These are phyloP conservation scores for Fusarium heterosporum DNA, from an alignment of 2,329 filamentous ascomycete species.

Conservation along the genomic window DNA sequence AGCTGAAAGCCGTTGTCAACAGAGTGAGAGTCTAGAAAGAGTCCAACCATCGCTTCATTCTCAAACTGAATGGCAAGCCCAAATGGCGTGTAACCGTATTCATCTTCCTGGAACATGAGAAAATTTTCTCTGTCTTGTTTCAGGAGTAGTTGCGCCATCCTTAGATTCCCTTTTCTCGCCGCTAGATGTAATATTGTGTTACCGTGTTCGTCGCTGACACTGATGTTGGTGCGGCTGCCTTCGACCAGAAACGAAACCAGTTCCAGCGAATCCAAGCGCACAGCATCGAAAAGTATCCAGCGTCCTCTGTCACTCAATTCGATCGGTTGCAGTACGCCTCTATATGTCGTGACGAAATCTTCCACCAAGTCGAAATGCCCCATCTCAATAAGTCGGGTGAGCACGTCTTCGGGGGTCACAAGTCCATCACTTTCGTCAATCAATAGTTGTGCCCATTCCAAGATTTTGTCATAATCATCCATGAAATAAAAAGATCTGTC, in stretches of 20 bases:
- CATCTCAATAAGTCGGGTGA: no score
- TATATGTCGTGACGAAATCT: background rate
- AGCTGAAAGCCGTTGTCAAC: background rate
- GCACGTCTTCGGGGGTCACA: background rate
- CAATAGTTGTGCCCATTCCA: background rate
- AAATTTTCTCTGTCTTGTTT: background rate
- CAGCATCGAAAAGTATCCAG: background rate
- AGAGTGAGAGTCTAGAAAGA: background rate
- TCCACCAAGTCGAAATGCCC: no score
- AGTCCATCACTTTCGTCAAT: background rate
- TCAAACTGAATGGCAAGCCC: accelerated
- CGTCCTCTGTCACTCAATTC: background rate
- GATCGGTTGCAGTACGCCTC: background rate
- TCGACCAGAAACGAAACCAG: background rate
- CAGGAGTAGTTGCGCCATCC: background rate
- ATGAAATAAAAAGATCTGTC: no score
- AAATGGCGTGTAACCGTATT: background rate
- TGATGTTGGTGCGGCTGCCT: background rate
- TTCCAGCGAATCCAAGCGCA: accelerated
- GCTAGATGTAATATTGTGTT: background rate
- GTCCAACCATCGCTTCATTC: background rate
- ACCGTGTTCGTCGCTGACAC: background rate
- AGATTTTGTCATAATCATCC: no score
- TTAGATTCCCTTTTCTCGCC: accelerated
- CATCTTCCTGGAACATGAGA: background rate